Evolutionary conservation across 2,329 filamentous ascomycete genomes (phyloP), one percentile per base, ranked within the genome.

Genomic region (Hirsutella thompsonii): DNA sequence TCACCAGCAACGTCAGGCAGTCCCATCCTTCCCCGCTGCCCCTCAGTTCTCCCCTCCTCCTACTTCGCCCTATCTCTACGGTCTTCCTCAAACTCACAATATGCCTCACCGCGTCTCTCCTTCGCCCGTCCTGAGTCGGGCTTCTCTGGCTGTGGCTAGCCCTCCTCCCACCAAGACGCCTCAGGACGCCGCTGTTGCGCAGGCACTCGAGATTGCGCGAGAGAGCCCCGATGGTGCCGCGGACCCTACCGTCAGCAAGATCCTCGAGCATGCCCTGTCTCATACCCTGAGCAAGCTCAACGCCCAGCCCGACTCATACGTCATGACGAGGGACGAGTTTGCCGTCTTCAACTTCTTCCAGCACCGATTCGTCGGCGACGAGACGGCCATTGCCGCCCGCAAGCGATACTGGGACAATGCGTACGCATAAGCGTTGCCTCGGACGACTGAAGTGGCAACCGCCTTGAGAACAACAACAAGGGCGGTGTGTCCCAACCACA

Each of bases 301-400:
- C 51, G 66, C 68, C 3, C 66, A 80, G 26, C 83, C 83, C 1
- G 62, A 73, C 39, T 67, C 68, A n/a, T 93, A 90, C 59, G 61
- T 92, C 47, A 78, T 93, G 66, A 77, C 68, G 28, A 68, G 72
- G 46, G 78, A 86, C 59, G 86, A 94, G 62, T 93, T 92, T 54
- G 77, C 83, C 41, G 71, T 93, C 45, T 88, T 93, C 74, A 93
- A 92, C 66, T 90, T 81, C 60, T 90, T 83, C 59, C 80, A 83
- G 46, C 62, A 72, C 46, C 74, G 81, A 9, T 87, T 82, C 54
- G 58, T 64, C 23, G 73, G 74, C 44, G 58, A 71, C 47, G 54
- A 63, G 47, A 51, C 63, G n/a, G 68, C 68, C 33, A 54, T 62
- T n/a, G 59, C 56, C 30, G 73, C 73, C 16, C 62, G 64, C 46